Evolutionary conservation across 176 grass and related monocot genomes (phyloP).

Genomic region (Oryza brachyantha): DNA sequence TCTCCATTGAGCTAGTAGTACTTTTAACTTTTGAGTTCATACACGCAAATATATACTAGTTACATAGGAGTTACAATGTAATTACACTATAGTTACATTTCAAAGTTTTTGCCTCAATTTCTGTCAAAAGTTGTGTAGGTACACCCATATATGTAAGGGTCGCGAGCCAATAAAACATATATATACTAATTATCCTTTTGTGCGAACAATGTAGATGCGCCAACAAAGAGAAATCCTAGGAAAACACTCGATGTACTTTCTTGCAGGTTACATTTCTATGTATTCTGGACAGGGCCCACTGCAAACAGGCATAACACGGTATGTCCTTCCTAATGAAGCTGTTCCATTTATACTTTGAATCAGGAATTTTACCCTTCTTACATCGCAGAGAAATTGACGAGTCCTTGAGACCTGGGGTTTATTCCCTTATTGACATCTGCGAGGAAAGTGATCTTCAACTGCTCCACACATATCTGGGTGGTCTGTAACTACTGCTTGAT

Average conservation of each 20-base stretch:
- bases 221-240: slow-evolving; percentile 80
- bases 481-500: slow-evolving; percentile 42
- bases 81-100: no score
- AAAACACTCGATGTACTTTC: slow-evolving; percentile 68
- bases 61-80: no score
- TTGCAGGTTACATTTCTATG: slow-evolving; percentile 78
- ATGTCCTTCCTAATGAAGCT: slow-evolving; percentile 21
- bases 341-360: slow-evolving; percentile 14
- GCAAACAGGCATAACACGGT: slow-evolving; percentile 82
- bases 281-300: slow-evolving; percentile 81
- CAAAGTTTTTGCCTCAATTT: no score
- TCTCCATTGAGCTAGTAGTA: no score
- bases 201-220: slow-evolving; percentile 67
- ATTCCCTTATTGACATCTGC: slow-evolving; percentile 92
- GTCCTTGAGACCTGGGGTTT: slow-evolving; percentile 82
- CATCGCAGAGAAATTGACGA: slow-evolving; percentile 79
- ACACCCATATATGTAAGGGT: slow-evolving; percentile 3
- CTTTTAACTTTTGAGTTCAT: no score
- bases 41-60: no score
- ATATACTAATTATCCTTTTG: slow-evolving; percentile 32
- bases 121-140: no score
- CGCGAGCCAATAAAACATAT: slow-evolving; percentile 11
- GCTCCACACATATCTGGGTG: slow-evolving; percentile 89
- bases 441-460: slow-evolving; percentile 82
- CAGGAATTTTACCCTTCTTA: slow-evolving; percentile 3